Evolutionary conservation across 1,284 basidiomycete genomes (phyloP).

Genomic region (Apiotrichum porosum): DNA sequence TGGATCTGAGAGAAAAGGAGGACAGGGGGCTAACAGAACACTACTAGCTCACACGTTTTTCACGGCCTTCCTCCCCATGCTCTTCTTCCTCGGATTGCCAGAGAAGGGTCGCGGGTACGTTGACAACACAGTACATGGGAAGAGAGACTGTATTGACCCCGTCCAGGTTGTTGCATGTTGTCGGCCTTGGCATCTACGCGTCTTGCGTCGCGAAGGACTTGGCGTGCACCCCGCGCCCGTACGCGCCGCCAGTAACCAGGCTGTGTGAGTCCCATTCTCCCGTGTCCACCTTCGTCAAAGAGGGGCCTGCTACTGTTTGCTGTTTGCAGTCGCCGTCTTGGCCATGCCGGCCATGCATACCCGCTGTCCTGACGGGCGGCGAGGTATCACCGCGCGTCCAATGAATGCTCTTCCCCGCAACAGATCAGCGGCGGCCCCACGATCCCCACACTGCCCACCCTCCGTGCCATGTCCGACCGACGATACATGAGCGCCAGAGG

Average conservation of each 20-base stretch:
- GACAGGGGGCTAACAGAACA: neutral
- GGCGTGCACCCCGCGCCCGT: slow-evolving; percentile 85
- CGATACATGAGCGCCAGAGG: too few species aligned
- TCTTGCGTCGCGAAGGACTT: slow-evolving; percentile 85
- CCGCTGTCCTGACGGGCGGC: too few species aligned
- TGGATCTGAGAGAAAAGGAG: neutral
- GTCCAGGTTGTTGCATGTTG: slow-evolving; percentile 62
- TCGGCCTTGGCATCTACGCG: slow-evolving; percentile 76
- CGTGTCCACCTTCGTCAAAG: neutral
- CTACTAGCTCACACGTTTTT: slow-evolving; percentile 81
- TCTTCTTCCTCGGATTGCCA: slow-evolving; percentile 80
- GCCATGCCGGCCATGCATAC: too few species aligned
- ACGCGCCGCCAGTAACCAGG: slow-evolving; percentile 80
- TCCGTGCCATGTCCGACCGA: too few species aligned
- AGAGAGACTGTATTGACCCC: neutral
- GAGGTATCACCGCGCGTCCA: too few species aligned
- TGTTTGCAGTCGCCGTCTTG: too few species aligned
- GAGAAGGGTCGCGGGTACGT: slow-evolving; percentile 69
- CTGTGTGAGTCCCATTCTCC: slow-evolving; percentile 49
- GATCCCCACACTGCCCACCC: too few species aligned
- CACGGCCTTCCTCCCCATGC: slow-evolving; percentile 76
- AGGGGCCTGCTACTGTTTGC: neutral
- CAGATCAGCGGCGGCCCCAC: too few species aligned
- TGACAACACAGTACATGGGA: neutral
- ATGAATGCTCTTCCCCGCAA: too few species aligned